Conservation (phyloP, 306 rosid species). For the Quillaja saponaria region DNA sequence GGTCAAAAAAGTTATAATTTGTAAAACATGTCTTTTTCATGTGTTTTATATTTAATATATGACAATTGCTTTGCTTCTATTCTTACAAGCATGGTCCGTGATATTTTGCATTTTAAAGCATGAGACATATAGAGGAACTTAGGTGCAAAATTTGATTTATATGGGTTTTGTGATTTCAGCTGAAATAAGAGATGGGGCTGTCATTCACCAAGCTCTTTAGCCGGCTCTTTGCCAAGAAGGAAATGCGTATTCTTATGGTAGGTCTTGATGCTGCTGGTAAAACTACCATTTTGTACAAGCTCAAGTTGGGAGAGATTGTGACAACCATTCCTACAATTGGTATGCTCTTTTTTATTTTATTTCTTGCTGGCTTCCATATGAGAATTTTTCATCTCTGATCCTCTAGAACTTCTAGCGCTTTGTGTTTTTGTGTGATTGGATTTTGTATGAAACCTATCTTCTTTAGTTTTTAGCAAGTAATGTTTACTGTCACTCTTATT, state of each 20-base stretch:
- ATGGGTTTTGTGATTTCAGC: constrained; percentile 32
- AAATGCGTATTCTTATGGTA: constrained; percentile 59
- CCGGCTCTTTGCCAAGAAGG: constrained; percentile 74
- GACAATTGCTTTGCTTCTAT: neutral
- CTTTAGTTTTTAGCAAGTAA: constrained; percentile 13
- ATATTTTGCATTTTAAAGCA: neutral
- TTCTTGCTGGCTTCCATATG: neutral
- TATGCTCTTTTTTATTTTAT: constrained; percentile 24
- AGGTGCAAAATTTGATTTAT: neutral
- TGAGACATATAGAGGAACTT: constrained; percentile 13
- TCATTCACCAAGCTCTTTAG: constrained; percentile 67
- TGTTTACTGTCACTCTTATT: constrained; percentile 4
- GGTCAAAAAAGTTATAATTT: too few relatives aligned
- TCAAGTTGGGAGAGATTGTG: constrained; percentile 70
- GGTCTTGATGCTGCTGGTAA: constrained; percentile 68
- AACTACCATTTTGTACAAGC: constrained; percentile 74
- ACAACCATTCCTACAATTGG: constrained; percentile 81
- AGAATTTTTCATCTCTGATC: neutral
- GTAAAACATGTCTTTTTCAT: constrained; percentile 1
- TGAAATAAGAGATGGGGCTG: constrained; percentile 56
- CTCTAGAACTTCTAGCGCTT: neutral
- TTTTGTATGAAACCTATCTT: constrained; percentile 1
- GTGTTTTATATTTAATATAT: too few relatives aligned
- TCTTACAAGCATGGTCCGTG: neutral
- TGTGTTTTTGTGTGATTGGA: neutral